Conservation (phyloP, 352 stramenopile genomes). For the Phytophthora europaea region DNA sequence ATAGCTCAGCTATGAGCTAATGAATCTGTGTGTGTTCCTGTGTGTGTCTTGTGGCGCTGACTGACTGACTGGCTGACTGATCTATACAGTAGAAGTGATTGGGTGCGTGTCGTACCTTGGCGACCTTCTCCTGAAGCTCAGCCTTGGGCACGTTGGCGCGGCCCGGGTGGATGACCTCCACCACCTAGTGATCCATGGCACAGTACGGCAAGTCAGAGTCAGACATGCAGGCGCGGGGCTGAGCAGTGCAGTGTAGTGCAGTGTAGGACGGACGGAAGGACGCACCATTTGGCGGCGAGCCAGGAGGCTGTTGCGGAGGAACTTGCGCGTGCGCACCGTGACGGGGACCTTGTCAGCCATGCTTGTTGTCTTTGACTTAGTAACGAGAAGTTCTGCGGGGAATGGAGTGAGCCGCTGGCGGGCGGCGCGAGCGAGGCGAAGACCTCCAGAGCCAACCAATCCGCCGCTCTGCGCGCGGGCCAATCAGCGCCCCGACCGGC, state of each 20-base stretch:
- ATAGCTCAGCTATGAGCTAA: background rate
- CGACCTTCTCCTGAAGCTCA: constrained; percentile 98
- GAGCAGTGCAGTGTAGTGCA: background rate
- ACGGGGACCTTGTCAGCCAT: constrained; percentile 96
- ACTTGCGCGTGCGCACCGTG: constrained; percentile 99
- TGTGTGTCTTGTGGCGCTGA: constrained; percentile 9
- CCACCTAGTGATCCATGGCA: constrained; percentile 74
- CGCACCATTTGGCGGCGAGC: constrained; percentile 97
- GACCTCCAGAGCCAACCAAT: constrained; percentile 86
- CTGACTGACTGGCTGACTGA: background rate
- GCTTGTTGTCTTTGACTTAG: constrained; percentile 74
- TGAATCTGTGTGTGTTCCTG: constrained; percentile 11
- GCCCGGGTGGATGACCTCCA: constrained; percentile 99
- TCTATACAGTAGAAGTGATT: background rate
- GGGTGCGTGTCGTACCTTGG: constrained; percentile 83
- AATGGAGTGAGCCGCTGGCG: constrained; percentile 55
- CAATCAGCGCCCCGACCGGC: constrained; percentile 44
- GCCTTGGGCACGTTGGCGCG: constrained; percentile 97
- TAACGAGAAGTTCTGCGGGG: constrained; percentile 75
- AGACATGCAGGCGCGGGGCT: constrained; percentile 3
- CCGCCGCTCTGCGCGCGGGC: constrained; percentile 40
- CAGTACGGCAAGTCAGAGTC: background rate
- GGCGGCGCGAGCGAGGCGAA: constrained; percentile 26
- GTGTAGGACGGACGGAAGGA: background rate
- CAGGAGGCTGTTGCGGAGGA: constrained; percentile 98